These are phyloP conservation scores for Cytospora piceicola DNA, from an alignment of 2,329 filamentous ascomycete genomes.

Conservation along the genomic window DNA sequence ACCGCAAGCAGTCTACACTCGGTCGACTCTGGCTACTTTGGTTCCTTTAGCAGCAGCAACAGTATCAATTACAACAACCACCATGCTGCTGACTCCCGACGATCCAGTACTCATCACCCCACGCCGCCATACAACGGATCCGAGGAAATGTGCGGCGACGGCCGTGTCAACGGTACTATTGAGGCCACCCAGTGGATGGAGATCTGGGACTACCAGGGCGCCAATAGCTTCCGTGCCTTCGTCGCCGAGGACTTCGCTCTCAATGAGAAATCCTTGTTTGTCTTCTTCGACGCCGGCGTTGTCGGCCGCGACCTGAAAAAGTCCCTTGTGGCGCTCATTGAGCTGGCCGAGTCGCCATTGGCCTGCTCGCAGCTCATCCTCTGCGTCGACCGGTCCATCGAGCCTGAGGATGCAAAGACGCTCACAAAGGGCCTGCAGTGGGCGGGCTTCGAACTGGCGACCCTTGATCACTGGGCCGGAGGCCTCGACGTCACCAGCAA, in stretches of 20 bases:
- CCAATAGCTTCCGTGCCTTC: constrained; percentile 85
- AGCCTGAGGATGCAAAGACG: constrained; percentile 63
- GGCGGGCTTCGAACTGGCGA: constrained; percentile 87
- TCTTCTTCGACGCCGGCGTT: constrained; percentile 79
- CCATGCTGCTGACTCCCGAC: constrained; percentile 33
- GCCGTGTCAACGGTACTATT: constrained; percentile 37
- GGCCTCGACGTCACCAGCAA: constrained; percentile 70
- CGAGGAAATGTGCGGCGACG: constrained; percentile 31
- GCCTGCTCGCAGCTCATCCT: constrained; percentile 78
- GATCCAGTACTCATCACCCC: constrained; percentile 27
- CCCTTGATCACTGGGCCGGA: constrained; percentile 75
- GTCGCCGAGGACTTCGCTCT: constrained; percentile 61
- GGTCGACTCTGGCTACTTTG: constrained; percentile 31
- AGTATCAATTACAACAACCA: constrained; percentile 30
- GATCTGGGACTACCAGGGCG: constrained; percentile 84
- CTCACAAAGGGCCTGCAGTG: constrained; percentile 84
- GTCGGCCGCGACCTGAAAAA: constrained; percentile 81
- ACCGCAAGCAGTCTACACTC: constrained; percentile 23
- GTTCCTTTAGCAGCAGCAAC: constrained; percentile 33
- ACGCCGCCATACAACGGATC: constrained; percentile 56
- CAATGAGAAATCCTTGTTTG: constrained; percentile 74
- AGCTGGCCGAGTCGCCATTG: constrained; percentile 78
- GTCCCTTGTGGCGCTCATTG: constrained; percentile 89
- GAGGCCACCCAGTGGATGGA: constrained; percentile 69
- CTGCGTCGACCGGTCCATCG: constrained; percentile 75